phyloP scores from a whole-genome alignment of 1,284 basidiomycete genomes.

The Melampsora americana region DNA sequence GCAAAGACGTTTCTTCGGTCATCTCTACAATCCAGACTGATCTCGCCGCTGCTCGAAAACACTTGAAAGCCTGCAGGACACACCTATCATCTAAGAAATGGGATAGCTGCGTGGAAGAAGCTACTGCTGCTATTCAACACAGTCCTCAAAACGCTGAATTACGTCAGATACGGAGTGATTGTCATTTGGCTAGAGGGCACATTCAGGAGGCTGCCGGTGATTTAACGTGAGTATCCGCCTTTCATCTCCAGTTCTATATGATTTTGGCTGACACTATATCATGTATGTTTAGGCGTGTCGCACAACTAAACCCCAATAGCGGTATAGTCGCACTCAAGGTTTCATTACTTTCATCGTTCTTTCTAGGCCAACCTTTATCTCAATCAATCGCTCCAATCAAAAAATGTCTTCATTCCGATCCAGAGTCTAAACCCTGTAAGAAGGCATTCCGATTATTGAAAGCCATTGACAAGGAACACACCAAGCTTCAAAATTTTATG shows the following conservation, averaged over 20 bases:
- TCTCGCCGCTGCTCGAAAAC: constrained; percentile 49
- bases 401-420: constrained; percentile 85
- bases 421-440: constrained; percentile 82
- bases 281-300: constrained; percentile 63
- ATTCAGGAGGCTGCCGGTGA: constrained; percentile 78
- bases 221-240: constrained; percentile 63
- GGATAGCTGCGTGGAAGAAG: constrained; percentile 70
- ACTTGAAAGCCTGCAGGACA: constrained; percentile 50
- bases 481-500: constrained; percentile 69
- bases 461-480: constrained; percentile 71
- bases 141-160: constrained; percentile 69
- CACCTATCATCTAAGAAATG: constrained; percentile 51
- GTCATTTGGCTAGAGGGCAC: constrained; percentile 72
- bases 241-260: constrained; percentile 11
- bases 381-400: constrained; percentile 69
- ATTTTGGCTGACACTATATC: constrained; percentile 5
- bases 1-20: background rate
- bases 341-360: constrained; percentile 76
- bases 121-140: constrained; percentile 66
- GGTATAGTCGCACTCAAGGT: constrained; percentile 68
- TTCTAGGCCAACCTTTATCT: constrained; percentile 58
- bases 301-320: constrained; percentile 68
- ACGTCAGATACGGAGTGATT: constrained; percentile 71
- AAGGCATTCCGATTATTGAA: constrained; percentile 72
- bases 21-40: constrained; percentile 14